These are phyloP conservation scores for Plantago coronopus DNA, from an alignment of 305 asterid genomes.

Conservation along the genomic window DNA sequence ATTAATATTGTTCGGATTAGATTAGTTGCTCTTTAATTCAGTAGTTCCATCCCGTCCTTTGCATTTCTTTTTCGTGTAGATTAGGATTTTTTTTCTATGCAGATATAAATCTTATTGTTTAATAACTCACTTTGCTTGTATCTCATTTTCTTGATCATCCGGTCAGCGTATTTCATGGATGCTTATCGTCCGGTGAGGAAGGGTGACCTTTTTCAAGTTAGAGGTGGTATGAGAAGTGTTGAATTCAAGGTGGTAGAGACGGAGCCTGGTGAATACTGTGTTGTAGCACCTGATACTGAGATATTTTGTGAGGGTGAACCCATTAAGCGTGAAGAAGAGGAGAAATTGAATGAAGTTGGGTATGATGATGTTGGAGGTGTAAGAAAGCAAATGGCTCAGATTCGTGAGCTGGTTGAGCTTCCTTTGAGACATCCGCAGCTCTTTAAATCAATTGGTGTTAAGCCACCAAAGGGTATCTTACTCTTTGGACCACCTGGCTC, in stretches of 20 bases:
- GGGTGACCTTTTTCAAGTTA: conserved; percentile 43
- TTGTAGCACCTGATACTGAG: conserved; percentile 49
- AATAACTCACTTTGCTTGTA: neutral
- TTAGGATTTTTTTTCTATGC: too few species aligned
- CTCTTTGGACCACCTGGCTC: conserved; percentile 55
- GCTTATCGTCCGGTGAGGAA: conserved; percentile 50
- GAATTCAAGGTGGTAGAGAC: conserved; percentile 49
- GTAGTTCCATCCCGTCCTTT: too few species aligned
- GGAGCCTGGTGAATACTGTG: conserved; percentile 48
- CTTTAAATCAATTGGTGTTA: conserved; percentile 51
- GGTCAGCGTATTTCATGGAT: conserved; percentile 43
- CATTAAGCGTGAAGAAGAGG: conserved; percentile 42
- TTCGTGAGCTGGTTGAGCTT: conserved; percentile 46
- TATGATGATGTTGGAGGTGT: conserved; percentile 59
- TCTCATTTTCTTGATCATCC: neutral
- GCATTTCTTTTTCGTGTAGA: too few species aligned
- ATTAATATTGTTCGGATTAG: neutral
- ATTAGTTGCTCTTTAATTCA: too few species aligned
- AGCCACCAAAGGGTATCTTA: conserved; percentile 53
- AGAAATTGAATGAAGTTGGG: conserved; percentile 42
- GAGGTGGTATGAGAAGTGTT: conserved; percentile 57
- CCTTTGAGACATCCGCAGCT: conserved; percentile 52
- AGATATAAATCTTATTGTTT: too few species aligned
- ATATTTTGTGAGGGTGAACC: conserved; percentile 56
- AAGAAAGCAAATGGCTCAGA: conserved; percentile 56